Conservation (phyloP, 495 filamentous ascomycete genomes). For the Xylaria acuta region DNA sequence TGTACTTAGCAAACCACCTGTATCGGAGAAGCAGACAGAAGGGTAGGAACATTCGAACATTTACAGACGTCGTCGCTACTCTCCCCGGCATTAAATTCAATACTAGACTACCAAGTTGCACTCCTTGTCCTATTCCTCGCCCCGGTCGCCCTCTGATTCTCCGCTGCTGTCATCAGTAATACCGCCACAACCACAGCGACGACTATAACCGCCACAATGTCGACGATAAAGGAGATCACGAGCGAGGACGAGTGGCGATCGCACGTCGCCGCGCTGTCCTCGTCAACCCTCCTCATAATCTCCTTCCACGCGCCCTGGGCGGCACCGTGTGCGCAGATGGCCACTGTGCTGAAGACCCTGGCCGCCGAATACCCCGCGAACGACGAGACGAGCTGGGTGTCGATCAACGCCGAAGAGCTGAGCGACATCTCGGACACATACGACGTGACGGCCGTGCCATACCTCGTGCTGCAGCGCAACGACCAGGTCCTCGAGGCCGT, state of each 20-base stretch:
- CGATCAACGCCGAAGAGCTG: slow-evolving; percentile 88
- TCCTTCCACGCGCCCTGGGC: slow-evolving; percentile 98
- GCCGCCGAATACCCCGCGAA: slow-evolving; percentile 78
- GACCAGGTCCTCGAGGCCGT: slow-evolving; percentile 77
- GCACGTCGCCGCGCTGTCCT: slow-evolving; percentile 66
- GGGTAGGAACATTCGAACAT: not conserved
- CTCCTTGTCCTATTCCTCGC: not conserved
- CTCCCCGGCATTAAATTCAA: not conserved
- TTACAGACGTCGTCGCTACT: not conserved
- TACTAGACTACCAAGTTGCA: not conserved
- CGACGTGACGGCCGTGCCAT: slow-evolving; percentile 93
- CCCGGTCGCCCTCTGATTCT: not conserved
- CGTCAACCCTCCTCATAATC: slow-evolving; percentile 74
- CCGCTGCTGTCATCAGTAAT: not conserved
- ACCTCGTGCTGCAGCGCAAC: slow-evolving; percentile 78
- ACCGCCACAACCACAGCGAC: not conserved
- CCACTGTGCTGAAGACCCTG: slow-evolving; percentile 81
- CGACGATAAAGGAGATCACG: slow-evolving; percentile 74
- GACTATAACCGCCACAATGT: slow-evolving; percentile 50
- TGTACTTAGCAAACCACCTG: slow-evolving; percentile 26
- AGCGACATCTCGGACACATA: slow-evolving; percentile 86
- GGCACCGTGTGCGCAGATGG: slow-evolving; percentile 94
- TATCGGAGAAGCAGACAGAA: slow-evolving; percentile 25
- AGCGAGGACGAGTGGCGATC: slow-evolving; percentile 70
- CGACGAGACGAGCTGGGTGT: slow-evolving; percentile 75